Conservation (phyloP, 768 basidiomycete genomes). For the Lactarius sanguifluus region DNA sequence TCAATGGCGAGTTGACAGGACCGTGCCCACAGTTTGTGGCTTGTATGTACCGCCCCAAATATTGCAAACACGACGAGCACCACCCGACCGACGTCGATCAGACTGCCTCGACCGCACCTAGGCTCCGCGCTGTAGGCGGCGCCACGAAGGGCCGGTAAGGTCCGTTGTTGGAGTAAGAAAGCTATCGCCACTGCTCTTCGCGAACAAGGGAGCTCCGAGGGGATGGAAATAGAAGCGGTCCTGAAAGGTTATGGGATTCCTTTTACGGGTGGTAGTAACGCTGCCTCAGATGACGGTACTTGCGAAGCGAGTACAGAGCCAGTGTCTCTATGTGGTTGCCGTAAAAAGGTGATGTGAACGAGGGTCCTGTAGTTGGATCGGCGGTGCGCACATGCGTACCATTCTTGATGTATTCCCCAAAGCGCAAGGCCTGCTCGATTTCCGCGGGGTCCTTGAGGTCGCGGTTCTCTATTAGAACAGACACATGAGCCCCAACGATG, state of each 20-base stretch:
- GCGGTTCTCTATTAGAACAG: conserved; percentile 56
- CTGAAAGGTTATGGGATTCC: not conserved
- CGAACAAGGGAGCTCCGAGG: not conserved
- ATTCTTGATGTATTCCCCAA: conserved; percentile 85
- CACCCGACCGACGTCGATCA: not conserved
- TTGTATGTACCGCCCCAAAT: not conserved
- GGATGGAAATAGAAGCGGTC: not conserved
- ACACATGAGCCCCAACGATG: not conserved
- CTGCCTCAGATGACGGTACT: conserved; percentile 77
- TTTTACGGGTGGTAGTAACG: conserved; percentile 46
- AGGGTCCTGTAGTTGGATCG: not conserved
- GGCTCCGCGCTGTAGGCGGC: not conserved
- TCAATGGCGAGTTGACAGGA: not conserved
- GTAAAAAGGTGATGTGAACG: not conserved
- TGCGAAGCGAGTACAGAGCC: conserved; percentile 76
- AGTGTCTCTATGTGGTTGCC: conserved; percentile 54
- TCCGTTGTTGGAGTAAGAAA: not conserved
- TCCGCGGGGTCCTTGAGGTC: conserved; percentile 63
- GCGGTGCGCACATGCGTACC: conserved; percentile 45
- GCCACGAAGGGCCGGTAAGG: not conserved
- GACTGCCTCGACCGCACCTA: not conserved
- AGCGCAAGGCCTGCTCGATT: conserved; percentile 69
- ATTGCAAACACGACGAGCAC: not conserved
- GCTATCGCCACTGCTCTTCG: not conserved
- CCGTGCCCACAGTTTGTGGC: not conserved